These are phyloP conservation scores for Hypoxylon subgilvum DNA, from an alignment of 495 filamentous ascomycete species.

Conservation along the genomic window DNA sequence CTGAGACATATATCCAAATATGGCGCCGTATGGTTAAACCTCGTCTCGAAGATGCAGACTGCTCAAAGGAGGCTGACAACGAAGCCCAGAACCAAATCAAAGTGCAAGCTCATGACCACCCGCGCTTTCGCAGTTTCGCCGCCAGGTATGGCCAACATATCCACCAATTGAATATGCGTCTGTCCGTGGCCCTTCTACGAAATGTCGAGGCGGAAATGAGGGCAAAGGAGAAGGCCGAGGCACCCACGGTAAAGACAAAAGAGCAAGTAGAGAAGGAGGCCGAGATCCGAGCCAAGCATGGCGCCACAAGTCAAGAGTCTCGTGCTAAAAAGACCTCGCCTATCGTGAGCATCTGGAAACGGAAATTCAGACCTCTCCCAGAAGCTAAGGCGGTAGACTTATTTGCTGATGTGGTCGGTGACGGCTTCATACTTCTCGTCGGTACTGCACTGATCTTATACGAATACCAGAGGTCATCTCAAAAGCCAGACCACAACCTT, in stretches of 20 bases:
- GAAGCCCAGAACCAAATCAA: conserved; percentile 86
- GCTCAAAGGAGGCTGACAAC: conserved; percentile 14
- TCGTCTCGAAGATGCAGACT: not conserved
- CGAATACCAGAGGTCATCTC: conserved; percentile 74
- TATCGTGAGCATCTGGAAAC: conserved; percentile 55
- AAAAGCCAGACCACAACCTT: conserved; percentile 72
- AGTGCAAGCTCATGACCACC: conserved; percentile 91
- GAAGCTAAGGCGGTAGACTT: conserved; percentile 95
- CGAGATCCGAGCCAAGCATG: conserved; percentile 54
- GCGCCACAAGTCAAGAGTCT: conserved; percentile 45
- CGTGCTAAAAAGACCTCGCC: conserved; percentile 43
- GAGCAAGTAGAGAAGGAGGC: conserved; percentile 70
- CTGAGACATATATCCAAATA: conserved; percentile 65
- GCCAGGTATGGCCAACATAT: conserved; percentile 71
- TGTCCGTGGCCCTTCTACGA: conserved; percentile 82
- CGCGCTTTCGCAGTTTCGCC: conserved; percentile 82
- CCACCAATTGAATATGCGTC: conserved; percentile 91
- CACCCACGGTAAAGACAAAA: conserved; percentile 81
- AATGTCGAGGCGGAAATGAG: conserved; percentile 68
- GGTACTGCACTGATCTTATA: conserved; percentile 79
- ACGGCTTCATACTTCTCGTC: conserved; percentile 85
- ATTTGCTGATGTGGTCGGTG: conserved; percentile 92
- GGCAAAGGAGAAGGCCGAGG: conserved; percentile 68
- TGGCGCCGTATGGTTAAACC: conserved; percentile 56
- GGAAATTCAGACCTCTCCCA: conserved; percentile 72